Evolutionary conservation across 331 rosid genomes (phyloP), one percentile per base, ranked within the genome.

Genomic region (Stylosanthes scabra): DNA sequence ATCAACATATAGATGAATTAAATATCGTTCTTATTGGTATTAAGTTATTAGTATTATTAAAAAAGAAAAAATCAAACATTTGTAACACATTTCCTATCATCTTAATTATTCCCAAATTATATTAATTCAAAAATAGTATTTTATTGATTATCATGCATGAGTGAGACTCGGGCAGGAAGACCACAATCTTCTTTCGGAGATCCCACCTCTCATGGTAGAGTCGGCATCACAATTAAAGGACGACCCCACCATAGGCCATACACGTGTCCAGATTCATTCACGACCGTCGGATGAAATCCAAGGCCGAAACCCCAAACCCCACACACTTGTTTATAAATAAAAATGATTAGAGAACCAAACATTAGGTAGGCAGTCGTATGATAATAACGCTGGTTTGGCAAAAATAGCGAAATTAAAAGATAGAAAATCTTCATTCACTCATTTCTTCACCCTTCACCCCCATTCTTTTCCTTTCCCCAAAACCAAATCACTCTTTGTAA

Each of bases 401-500:
- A 20, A 44, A 44, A 44, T 44, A 47, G 25, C 25, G 25, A 20
- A 20, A 20, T 20, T 20, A 20, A 20, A 20, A 20, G 25, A 20
- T 0, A 20, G 25, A 20, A 13, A 12, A 11, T 9, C 8, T 20
- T 50, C 1, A 29, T 56, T 56, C 8, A 40, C 50, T 14, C 25
- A 28, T 46, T 15, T 40, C 42, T 2, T 14, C 54, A 57, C 25
- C 27, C 46, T 2, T 14, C 54, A 57, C 25, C 27, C 46, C 71
- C 51, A 8, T 37, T 16, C 10, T 27, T 1, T 20, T 20, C 25
- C 25, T 1, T 20, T 20, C 25, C 25, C 25, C 25, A 20, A 20
- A 20, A 20, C 11, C 16, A 3, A 14, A 29, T 37, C 4, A 62
- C 50, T 15, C 11, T 31, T 40, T 29, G 28, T 78, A 83, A 80